These are phyloP conservation scores for Sclerotinia trifoliorum DNA, from an alignment of 2,329 filamentous ascomycete species.

Conservation along the genomic window DNA sequence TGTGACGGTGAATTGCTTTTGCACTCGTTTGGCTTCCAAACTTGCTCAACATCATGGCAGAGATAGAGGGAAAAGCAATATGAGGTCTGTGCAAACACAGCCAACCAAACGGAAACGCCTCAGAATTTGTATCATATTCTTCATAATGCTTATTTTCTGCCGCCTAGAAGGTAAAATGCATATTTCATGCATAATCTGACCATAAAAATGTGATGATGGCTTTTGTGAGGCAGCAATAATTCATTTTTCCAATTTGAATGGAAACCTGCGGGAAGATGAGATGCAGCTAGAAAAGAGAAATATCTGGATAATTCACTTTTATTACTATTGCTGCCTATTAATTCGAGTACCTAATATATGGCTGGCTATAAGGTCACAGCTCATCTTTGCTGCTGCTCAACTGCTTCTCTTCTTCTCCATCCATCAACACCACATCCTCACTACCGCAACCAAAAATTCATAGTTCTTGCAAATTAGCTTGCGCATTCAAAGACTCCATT, in stretches of 20 bases:
- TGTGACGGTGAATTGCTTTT: neutral
- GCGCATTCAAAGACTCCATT: neutral
- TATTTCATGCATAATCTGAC: neutral
- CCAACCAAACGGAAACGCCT: neutral
- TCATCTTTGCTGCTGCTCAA: neutral
- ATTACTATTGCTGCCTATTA: neutral
- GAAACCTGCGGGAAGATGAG: neutral
- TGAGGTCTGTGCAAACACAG: neutral
- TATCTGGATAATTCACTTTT: neutral
- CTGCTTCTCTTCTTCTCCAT: constrained; percentile 2
- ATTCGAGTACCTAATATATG: neutral
- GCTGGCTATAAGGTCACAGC: neutral
- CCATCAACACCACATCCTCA: neutral
- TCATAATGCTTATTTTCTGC: neutral
- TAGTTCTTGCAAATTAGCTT: neutral
- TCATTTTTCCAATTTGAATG: neutral
- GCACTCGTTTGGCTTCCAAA: neutral
- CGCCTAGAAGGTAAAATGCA: neutral
- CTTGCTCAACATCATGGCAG: neutral
- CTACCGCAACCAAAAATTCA: neutral
- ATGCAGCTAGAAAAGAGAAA: neutral
- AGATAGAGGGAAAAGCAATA: neutral
- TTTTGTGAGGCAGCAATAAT: neutral
- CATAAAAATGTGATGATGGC: too few species aligned
- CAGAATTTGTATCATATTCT: constrained; percentile 1